Evolutionary conservation across 345 rosid species (phyloP).

Genomic region (Eucalyptus fibrosa): DNA sequence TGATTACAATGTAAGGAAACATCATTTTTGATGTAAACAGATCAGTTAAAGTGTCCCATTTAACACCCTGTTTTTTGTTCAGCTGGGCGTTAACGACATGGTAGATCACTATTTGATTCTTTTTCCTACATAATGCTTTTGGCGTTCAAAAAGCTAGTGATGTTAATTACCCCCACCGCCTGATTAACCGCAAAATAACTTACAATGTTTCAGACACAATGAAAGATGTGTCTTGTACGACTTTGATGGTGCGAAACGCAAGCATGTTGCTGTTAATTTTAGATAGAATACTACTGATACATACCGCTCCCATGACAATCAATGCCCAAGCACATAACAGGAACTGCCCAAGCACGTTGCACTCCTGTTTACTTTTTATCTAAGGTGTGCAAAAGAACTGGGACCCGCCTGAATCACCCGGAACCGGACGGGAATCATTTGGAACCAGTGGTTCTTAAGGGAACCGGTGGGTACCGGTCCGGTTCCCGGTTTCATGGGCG

Average conservation of each 20-base stretch:
- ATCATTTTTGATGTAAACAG: not conserved
- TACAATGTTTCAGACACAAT: not conserved
- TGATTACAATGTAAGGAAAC: not conserved
- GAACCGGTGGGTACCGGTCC: too few relatives aligned
- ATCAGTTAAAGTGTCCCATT: not conserved
- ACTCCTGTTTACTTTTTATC: not conserved
- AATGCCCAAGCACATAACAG: not conserved
- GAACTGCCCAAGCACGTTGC: not conserved
- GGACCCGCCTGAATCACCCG: rapidly evolving
- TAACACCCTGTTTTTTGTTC: not conserved
- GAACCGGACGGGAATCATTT: rapidly evolving
- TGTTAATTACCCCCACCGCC: not conserved
- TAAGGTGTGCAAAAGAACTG: not conserved
- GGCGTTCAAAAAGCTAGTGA: not conserved
- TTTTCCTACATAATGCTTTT: not conserved
- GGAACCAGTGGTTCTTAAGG: too few relatives aligned
- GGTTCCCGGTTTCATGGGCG: too few relatives aligned
- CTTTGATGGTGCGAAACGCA: not conserved
- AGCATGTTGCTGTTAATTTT: not conserved
- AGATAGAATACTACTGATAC: not conserved
- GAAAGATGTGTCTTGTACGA: not conserved
- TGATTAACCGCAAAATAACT: not conserved
- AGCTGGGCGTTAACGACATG: not conserved
- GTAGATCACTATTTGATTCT: not conserved
- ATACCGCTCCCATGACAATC: not conserved